phyloP scores from a whole-genome alignment of 2,329 filamentous ascomycete genomes.

The Penicillium sclerotiorum region DNA sequence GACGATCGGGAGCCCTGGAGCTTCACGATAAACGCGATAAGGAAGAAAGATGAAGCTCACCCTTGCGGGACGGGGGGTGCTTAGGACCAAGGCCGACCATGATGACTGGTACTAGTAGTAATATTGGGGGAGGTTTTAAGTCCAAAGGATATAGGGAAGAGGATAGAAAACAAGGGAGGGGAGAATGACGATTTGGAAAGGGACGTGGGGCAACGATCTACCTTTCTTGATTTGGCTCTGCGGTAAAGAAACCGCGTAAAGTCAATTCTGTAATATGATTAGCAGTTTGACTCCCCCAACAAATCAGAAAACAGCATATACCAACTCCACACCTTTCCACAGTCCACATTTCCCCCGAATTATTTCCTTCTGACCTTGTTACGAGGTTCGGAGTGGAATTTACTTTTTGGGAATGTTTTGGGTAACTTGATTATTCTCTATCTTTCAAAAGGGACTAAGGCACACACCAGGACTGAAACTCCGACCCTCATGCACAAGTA shows the following conservation, averaged over 20 bases:
- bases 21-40: constrained; percentile 2
- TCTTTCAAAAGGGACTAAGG: not conserved
- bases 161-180: constrained; percentile 13
- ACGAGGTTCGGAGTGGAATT: no score
- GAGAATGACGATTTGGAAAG: constrained; percentile 24
- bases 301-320: no score
- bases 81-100: constrained; percentile 69
- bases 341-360: no score
- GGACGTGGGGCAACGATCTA: constrained; percentile 29
- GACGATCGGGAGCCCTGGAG: not conserved
- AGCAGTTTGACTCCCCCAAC: not conserved
- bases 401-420: not conserved
- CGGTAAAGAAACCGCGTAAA: constrained; percentile 17
- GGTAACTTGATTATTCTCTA: not conserved
- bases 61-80: constrained; percentile 70
- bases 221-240: constrained; percentile 28
- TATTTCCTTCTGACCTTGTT: no score
- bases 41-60: constrained; percentile 54
- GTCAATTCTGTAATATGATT: constrained; percentile 10
- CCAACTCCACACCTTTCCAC: no score
- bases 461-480: no score
- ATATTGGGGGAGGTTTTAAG: not conserved
- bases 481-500: no score
- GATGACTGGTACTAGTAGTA: constrained; percentile 31
- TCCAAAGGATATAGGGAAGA: not conserved